phyloP scores from a whole-genome alignment of 345 rosid genomes.

The Camelina hispida region DNA sequence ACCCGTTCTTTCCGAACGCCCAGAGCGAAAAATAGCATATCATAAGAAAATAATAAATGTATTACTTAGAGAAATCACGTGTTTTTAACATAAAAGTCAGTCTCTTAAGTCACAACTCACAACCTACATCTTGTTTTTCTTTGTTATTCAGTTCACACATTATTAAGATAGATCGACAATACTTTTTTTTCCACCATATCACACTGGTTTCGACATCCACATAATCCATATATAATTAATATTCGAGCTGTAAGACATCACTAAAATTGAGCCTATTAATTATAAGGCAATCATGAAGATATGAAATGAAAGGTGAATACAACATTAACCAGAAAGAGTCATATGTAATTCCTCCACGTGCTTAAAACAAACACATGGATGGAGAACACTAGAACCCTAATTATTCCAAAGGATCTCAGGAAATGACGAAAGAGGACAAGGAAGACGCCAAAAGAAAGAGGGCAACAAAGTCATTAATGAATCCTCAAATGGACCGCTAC shows the following conservation, averaged over 20 bases:
- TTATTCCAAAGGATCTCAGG: not conserved
- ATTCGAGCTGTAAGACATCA: not conserved
- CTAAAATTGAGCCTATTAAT: not conserved
- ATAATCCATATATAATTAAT: not conserved
- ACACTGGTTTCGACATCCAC: not conserved
- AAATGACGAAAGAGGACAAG: not conserved
- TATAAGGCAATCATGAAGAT: not conserved
- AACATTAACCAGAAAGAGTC: not conserved
- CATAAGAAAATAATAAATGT: no score
- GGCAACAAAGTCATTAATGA: not conserved
- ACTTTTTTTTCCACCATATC: not conserved
- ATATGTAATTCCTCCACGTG: not conserved
- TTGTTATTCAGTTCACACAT: no score
- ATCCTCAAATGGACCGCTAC: not conserved
- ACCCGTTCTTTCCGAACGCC: no score
- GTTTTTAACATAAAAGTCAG: no score
- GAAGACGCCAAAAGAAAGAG: not conserved
- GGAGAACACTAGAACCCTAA: not conserved
- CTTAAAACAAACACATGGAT: not conserved
- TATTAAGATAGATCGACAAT: no score
- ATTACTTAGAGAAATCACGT: no score
- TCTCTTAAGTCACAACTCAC: no score
- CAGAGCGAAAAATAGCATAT: no score
- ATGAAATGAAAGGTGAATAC: not conserved
- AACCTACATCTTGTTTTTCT: no score